Evolutionary conservation across 2,329 filamentous ascomycete genomes (phyloP), one percentile per base, ranked within the genome.

Genomic region (Cercospora sojina): DNA sequence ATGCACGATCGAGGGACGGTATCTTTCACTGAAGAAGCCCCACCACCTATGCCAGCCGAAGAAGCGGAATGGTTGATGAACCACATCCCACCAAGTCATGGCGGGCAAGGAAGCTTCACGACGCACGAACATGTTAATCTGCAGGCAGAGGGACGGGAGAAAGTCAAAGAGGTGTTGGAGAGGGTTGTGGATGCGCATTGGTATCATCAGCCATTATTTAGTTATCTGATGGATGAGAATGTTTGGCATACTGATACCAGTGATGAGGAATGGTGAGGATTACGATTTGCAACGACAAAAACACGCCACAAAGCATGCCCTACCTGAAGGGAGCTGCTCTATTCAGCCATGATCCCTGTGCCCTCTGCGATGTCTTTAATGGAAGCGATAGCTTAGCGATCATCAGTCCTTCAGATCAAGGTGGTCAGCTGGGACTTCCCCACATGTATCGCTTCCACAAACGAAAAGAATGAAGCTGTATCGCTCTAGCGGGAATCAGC

Each of bases 191-290:
- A 74, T 16, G 49, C 55, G 27, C 75, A 76, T 67, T 76, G 73
- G 73, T 75, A 76, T 63, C 69, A 71, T 38, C 62, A 60, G 49
- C 68, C 69, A 2, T 35, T 71, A 4, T 70, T 71, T 62, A 74
- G 69, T 49, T 75, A 75, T 63, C 64, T 69, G 57, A 73, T 77
- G 71, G 75, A 77, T 62, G 75, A 76, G 35, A 61, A 18, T 18
- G 18, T 73, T 2, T 77, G 75, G 75, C 72, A 76, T 66, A 77
- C 75, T 5, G 75, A 77, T 62, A 77, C 75, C 29, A 74, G 71
- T 60, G 74, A 74, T 59, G 75, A 76, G 63, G 74, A 76, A 51
- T 75, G 68, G 79, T 79, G 67, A 72, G 13, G 10, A 5, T 8
- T n/a, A 16, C 13, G 13, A 12, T 4, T 38, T n/a, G 35, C 35